Base-by-base conservation (phyloP, 495 filamentous ascomycete species). In the Opeltia flavorubescens region DNA sequence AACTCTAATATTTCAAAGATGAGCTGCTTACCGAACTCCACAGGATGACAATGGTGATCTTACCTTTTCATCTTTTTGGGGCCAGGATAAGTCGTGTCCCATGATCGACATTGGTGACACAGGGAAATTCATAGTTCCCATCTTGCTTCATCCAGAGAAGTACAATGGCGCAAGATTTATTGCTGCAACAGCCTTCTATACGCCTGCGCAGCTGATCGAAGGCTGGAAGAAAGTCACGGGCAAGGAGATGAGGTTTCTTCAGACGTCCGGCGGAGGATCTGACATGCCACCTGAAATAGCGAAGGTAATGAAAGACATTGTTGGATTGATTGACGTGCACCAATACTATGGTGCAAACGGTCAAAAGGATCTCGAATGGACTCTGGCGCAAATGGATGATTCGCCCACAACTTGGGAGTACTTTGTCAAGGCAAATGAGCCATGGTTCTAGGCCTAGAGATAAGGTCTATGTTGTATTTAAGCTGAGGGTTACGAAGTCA, bases 81-180 rank as follows among this genome's bases (percentile, higher is more conserved):
- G 61, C 3, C 64, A 63, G 0, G 46, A 62, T 12, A 60, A 61
- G 3, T 30, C 47, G 30, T 30, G 68, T 1, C 71, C 75, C 2
- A 36, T 67, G 21, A 62, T 77, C 44, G 65, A 74, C 50, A 63
- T 63, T 5, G 57, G 48, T 4, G 61, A 54, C 7, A 64, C 62
- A 2, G 75, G 72, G 0, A 75, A 74, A 48, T 76, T 66, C 49
- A 60, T 75, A 13, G 69, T 65, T 7, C 65, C 74, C 12, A 70
- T 74, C 11, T 58, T 79, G 1, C 64, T 64, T 7, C 59, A 70
- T n/a, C 69, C 67, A 1, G 67, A 68, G 3, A 67, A 68, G 52
- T 79, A 67, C 51, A 61, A 61, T 20, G 71, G 70, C 13, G 67
- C 62, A 52, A 63, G 53, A 4, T 58, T 78, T 43, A 59, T 39